A percentile compares a stretch with the other conserved stretches of the same genome.
Evolutionary conservation across 1,284 basidiomycete species (phyloP).

Genomic region (Schizophyllum commune): DNA sequence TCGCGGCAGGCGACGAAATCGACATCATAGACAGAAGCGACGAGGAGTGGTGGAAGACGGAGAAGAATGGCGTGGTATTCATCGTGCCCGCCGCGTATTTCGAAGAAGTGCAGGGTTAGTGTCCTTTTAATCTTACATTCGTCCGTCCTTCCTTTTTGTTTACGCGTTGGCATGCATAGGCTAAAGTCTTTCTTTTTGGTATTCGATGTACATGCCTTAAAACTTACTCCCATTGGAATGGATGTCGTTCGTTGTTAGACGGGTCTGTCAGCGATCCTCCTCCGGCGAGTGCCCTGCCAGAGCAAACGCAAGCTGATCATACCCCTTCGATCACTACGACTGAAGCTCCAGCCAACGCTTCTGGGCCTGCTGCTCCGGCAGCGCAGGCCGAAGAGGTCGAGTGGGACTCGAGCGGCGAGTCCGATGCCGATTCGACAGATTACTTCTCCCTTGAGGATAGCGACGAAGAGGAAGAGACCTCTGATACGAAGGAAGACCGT

Average conservation of each 20-base stretch:
- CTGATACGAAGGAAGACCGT: constrained; percentile 44
- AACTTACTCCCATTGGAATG: constrained; percentile 12
- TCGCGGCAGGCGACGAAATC: constrained; percentile 72
- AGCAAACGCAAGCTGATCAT: neutral
- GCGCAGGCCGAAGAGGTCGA: constrained; percentile 8
- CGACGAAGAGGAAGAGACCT: constrained; percentile 41
- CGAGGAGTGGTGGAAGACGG: constrained; percentile 90
- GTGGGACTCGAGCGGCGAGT: constrained; percentile 21
- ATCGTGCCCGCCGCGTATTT: constrained; percentile 88
- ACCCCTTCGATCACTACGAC: neutral
- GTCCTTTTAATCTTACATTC: constrained; percentile 41
- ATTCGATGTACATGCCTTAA: constrained; percentile 31
- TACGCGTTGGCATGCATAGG: constrained; percentile 41
- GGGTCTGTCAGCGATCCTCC: constrained; percentile 1
- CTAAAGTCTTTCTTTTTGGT: constrained; percentile 60
- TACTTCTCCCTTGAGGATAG: constrained; percentile 51
- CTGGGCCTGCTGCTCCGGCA: neutral
- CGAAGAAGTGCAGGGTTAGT: constrained; percentile 84
- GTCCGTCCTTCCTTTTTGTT: constrained; percentile 49
- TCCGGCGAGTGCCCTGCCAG: neutral
- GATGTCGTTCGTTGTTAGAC: neutral
- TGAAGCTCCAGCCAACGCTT: neutral
- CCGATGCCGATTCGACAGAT: constrained; percentile 34
- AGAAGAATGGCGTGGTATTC: constrained; percentile 74
- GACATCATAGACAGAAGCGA: constrained; percentile 65